Evolutionary conservation across 768 basidiomycete genomes (phyloP), one percentile per base, ranked within the genome.

Genomic region (Symmetrospora coprosmae): DNA sequence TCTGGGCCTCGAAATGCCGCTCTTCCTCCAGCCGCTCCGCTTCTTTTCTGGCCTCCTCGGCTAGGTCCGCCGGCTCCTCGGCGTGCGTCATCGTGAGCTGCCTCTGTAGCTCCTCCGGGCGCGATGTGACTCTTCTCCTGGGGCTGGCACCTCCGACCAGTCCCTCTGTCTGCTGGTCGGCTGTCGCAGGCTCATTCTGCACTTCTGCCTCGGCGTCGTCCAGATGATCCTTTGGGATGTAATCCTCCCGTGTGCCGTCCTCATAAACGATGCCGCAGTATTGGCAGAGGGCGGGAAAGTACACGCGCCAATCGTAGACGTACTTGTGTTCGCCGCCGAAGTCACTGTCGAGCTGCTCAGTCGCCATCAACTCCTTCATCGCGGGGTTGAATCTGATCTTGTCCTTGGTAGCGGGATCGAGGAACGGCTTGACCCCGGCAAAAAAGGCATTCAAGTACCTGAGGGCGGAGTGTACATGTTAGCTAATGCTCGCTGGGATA

Each of bases 311-410:
- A 79, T 78, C 60, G 41, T 61, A 61, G 30, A 40, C 25, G 41
- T 52, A 61, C 8, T 53, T 9, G 70, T 81, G 80, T 2, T 82
- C 78, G 1, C 87, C 87, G 14, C 86, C 87, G 70, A 89, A 87
- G 65, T 85, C 85, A 1, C 81, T 79, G 68, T 88, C 87, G 8
- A 90, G 79, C 56, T 90, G 87, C 3, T 78, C 78, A 6, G 72
- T 73, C 4, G 86, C 84, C 21, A 89, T 77, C 41, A 91, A 80
- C 62, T 86, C 84, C 37, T 78, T 71, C 4, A 91, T 75, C 66
- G 87, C 78, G 3, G 88, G 87, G 69, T 91, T 91, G 72, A 91
- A 90, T 23, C 83, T 81, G 82, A 90, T 86, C 84, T 90, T 91
- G 68, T 88, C 86, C 41, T 85, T 77, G 0, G 88, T 90, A 30